Conservation (phyloP, 805 yeast genomes). For the Hanseniaspora vineae region DNA sequence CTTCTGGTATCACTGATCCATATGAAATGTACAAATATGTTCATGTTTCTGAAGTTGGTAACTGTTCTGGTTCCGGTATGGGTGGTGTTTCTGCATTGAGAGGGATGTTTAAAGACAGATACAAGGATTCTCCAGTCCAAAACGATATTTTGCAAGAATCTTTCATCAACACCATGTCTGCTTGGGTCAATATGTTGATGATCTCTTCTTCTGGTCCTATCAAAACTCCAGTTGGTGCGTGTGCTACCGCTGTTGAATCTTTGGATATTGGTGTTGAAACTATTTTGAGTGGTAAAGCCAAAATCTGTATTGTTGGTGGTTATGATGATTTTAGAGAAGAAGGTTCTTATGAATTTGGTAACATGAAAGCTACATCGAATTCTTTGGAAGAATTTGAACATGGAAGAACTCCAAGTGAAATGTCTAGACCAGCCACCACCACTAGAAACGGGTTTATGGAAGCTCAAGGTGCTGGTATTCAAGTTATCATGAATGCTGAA, state of each 20-base stretch:
- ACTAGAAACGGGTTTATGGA: conserved; percentile 98
- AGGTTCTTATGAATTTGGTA: conserved; percentile 94
- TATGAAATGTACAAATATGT: conserved; percentile 97
- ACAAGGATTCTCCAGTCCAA: conserved; percentile 85
- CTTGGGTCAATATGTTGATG: conserved; percentile 98
- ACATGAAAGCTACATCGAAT: conserved; percentile 97
- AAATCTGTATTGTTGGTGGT: conserved; percentile 96
- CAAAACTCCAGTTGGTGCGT: conserved; percentile 98
- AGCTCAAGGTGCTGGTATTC: conserved; percentile 98
- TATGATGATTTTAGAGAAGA: conserved; percentile 99
- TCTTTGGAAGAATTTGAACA: conserved; percentile 76
- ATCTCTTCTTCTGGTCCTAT: conserved; percentile 97
- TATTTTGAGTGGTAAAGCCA: conserved; percentile 85
- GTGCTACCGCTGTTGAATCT: conserved; percentile 98
- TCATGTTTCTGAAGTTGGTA: conserved; percentile 97
- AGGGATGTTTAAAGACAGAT: conserved; percentile 97
- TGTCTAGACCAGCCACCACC: conserved; percentile 97
- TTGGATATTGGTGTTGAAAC: conserved; percentile 94
- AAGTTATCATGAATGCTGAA: conserved; percentile 89
- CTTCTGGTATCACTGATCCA: conserved; percentile 96
- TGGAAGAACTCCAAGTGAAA: conserved; percentile 96
- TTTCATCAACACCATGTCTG: conserved; percentile 96
- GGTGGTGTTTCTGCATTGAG: conserved; percentile 97
- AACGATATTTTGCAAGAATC: conserved; percentile 96
- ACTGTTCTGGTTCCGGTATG: conserved; percentile 99